Evolutionary conservation across 2,329 filamentous ascomycete genomes (phyloP).

Genomic region (Epichloe typhina): DNA sequence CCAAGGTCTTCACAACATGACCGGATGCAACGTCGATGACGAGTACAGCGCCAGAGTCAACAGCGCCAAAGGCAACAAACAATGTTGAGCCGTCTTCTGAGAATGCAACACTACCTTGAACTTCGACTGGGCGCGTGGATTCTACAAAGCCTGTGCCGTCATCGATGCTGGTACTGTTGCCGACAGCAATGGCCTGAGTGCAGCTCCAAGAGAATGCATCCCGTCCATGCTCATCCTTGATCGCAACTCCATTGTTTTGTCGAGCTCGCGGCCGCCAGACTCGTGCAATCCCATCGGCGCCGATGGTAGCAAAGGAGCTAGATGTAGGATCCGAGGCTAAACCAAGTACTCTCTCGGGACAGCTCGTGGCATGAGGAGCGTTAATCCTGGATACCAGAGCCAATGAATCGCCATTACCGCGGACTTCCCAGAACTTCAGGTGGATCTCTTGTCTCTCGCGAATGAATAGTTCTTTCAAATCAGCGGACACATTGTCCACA

Average conservation of each 20-base stretch:
- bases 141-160: slow-evolving; percentile 15
- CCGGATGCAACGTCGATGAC: slow-evolving; percentile 64
- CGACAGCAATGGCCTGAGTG: slow-evolving; percentile 42
- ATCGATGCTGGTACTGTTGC: slow-evolving; percentile 33
- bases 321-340: slow-evolving; percentile 57
- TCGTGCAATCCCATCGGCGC: slow-evolving; percentile 63
- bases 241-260: slow-evolving; percentile 52
- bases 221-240: slow-evolving; percentile 44
- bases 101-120: slow-evolving; percentile 58
- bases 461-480: slow-evolving; percentile 30
- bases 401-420: slow-evolving; percentile 44
- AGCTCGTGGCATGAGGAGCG: slow-evolving; percentile 55
- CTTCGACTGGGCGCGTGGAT: slow-evolving; percentile 16
- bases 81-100: slow-evolving; percentile 76
- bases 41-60: slow-evolving; percentile 51
- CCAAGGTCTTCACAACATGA: slow-evolving; percentile 50
- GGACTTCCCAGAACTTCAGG: slow-evolving; percentile 80
- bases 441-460: slow-evolving; percentile 55
- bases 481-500: slow-evolving; percentile 31
- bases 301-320: slow-evolving; percentile 70
- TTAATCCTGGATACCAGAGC: slow-evolving; percentile 74
- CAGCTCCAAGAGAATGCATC: slow-evolving; percentile 64
- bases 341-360: slow-evolving; percentile 51
- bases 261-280: slow-evolving; percentile 69
- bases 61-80: slow-evolving; percentile 49